A percentile compares a stretch with the other conserved stretches of the same genome.
Conservation (phyloP, 2,329 filamentous ascomycete genomes). For the Blastomyces parvus region DNA sequence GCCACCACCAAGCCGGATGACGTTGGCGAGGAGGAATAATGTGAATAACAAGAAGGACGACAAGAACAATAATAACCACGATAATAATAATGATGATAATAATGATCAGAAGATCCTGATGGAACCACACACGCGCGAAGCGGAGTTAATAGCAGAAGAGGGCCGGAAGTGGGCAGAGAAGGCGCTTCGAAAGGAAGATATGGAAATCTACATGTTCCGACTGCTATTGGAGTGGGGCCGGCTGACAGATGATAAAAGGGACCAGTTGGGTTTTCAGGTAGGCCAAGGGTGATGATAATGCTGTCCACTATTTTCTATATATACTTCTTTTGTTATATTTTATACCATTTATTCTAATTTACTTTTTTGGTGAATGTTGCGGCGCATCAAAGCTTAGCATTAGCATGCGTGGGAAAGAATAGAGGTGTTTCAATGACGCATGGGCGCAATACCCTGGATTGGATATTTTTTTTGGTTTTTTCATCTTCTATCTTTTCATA, state of each 20-base stretch:
- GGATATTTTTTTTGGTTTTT: no score
- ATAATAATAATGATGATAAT: neutral
- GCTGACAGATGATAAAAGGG: constrained; percentile 53
- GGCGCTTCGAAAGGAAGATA: constrained; percentile 60
- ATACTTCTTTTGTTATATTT: no score
- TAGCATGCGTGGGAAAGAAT: no score
- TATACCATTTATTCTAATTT: no score
- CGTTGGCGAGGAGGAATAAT: constrained; percentile 46
- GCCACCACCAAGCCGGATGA: constrained; percentile 14
- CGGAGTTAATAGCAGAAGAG: constrained; percentile 55
- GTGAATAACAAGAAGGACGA: neutral
- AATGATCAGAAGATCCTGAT: constrained; percentile 39
- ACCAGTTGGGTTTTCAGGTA: constrained; percentile 35
- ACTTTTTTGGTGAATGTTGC: no score
- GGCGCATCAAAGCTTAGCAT: no score
- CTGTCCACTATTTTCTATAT: neutral
- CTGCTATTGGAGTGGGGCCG: constrained; percentile 68
- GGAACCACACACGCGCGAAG: constrained; percentile 45
- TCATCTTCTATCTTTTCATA: no score
- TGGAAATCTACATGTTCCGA: constrained; percentile 72
- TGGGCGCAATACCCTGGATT: no score
- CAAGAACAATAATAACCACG: no score
- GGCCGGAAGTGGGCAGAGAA: constrained; percentile 56
- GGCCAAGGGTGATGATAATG: neutral
- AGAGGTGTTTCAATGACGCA: no score